Base-by-base conservation (phyloP, 352 stramenopile genomes). In the Plasmopara viticola region DNA sequence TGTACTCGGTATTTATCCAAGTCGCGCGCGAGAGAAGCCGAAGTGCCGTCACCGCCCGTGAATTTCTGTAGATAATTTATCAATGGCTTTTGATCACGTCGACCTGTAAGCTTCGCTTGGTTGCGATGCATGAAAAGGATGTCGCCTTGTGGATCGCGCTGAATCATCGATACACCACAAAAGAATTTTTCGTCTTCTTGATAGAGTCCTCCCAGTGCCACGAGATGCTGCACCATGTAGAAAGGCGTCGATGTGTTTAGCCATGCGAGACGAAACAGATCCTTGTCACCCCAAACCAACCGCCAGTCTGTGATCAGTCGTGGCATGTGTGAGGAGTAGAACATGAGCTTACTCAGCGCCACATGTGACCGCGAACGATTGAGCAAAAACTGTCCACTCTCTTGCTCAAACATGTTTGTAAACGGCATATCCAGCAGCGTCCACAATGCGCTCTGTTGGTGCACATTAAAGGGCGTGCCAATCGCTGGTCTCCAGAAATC, bases 331-430 rank as follows among this genome's bases (percentile, higher is more conserved):
- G 66, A 70, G 33, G 79, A 69, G 60, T 89, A 92, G 46, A 89
- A 90, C 79, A 89, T 87, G 56, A 92, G 75, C 53, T 82, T 88
- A 38, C 72, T 61, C 3, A 91, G 57, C 28, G 83, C 79, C 0
- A 39, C 43, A 10, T 56, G 44, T 4, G 62, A 64, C 9, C 61
- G 53, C 18, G 64, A 64, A 3, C 74, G 69, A 55, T 94, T 79
- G 30, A 94, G 66, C 12, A 94, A 51, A 15, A 91, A 38, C 49
- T 94, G 84, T 0, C 80, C 84, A 41, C 72, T 87, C 43, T 94
- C 83, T 52, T 91, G 80, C 58, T 94, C 83, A 55, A 87, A 90
- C 83, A 94, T 94, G 41, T 94, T 75, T 7, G 72, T 75, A 64
- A 90, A 94, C 15, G 80, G 81, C 71, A 91, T 90, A 60, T 87